Evolutionary conservation across 2,329 filamentous ascomycete genomes (phyloP), one percentile per base, ranked within the genome.

Genomic region (Apiospora malaysiana): DNA sequence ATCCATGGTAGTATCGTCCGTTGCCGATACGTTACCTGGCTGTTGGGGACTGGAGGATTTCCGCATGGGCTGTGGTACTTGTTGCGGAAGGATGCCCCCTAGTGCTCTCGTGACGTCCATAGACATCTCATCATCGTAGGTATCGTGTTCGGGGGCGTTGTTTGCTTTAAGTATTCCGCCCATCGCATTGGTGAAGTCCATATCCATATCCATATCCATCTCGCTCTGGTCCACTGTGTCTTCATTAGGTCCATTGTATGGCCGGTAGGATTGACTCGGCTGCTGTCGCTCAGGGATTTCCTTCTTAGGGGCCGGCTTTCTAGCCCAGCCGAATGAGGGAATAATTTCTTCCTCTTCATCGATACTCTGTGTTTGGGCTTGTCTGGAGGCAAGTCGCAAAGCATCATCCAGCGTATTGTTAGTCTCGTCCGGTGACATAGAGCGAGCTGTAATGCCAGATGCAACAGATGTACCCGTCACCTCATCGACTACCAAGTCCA

Each of bases 61-160:
- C 76, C 47, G 74, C 74, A 69, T 76, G 69, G 25, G 74, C 67
- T 71, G 77, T 72, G n/a, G 75, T 73, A 70, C 75, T 77, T 70
- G 77, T 66, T 83, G 85, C 6, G 86, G 83, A 25, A 97, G 81
- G 69, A 98, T 98, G 3, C 91, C 89, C 10, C 95, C 95, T 69
- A 97, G 85, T 10, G 90, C 93, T 70, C 89, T 90, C 1, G 95
- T 98, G 9, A 98, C 93, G 76, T 98, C 95, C 95, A 98, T 98
- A 27, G 94, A 96, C 86, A 97, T 91, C 49, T 95, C 93, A 73
- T 90, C 88, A 25, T 88, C 87, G 32, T 87, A 83, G 21, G 81
- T 79, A 16, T 85, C 84, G 16, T 87, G 85, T 6, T 82, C 78
- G 32, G 85, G 77, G 68, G 85, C 69, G 46, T 74, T 68, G 8